Conservation (phyloP, 257 asterid species). For the Ligustrum vulgare region DNA sequence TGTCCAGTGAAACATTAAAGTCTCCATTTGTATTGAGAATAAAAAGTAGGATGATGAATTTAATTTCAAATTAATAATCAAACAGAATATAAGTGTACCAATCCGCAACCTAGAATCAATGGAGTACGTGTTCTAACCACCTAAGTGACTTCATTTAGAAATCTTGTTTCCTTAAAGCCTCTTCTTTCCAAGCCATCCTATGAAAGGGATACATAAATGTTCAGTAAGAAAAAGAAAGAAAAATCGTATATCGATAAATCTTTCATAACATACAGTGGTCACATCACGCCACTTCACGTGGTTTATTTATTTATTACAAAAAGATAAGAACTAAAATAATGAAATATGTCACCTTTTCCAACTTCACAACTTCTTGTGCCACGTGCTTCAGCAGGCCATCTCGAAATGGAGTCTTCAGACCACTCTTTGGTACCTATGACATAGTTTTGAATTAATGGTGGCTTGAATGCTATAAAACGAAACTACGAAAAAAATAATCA, state of each 20-base stretch:
- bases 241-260: neutral
- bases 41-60: neutral
- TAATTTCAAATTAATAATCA: too few species aligned
- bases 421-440: too few species aligned
- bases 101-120: neutral
- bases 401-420: too few species aligned
- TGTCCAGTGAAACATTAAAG: neutral
- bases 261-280: neutral
- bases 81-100: neutral
- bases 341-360: too few species aligned
- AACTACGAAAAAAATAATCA: neutral
- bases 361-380: too few species aligned
- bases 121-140: constrained; percentile 66
- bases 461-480: constrained; percentile 10
- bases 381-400: too few species aligned
- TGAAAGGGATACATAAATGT: constrained; percentile 7
- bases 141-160: constrained; percentile 78
- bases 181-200: constrained; percentile 97
- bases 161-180: constrained; percentile 91
- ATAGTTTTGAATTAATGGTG: too few species aligned
- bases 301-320: too few species aligned
- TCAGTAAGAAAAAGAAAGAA: neutral
- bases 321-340: too few species aligned
- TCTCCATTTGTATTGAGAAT: too few species aligned
- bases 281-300: too few species aligned